Base-by-base conservation (phyloP, 306 rosid genomes). In the Delonix regia region DNA sequence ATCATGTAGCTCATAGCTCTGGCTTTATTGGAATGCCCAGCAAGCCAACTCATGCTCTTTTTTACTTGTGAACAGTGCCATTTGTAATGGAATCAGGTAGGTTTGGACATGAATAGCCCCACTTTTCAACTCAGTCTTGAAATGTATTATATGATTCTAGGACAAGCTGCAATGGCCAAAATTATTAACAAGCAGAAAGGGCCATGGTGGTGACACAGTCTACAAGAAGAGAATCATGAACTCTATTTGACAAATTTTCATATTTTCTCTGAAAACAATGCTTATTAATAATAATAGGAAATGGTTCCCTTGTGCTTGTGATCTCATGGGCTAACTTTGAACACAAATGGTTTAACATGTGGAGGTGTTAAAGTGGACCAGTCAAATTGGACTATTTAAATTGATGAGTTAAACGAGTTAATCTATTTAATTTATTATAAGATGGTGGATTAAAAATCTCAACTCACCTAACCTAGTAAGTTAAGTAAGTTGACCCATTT, bases 141-240 rank as follows among this genome's bases (percentile, higher is more conserved):
- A 74, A 12, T 5, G 4, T 4, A 13, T 53, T 19, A 36, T 12
- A 52, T 22, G 78, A 71, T 76, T 72, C 82, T n/a, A 52, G 86
- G 76, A 78, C 85, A 81, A 36, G 74, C 36, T 34, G 79, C 70
- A 14, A 81, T 83, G 84, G 86, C 69, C 60, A 77, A 74, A 88
- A 84, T 83, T 52, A 83, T 86, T 83, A 15, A 86, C 60, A 74
- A 79, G 85, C 59, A 61, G 64, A 74, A 72, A 75, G 55, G 74
- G 68, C 74, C 25, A 72, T 47, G 71, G 80, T 33, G 12, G 19
- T 70, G 74, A 74, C 85, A 83, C 88, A 25, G 72, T 64, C 74
- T 74, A 81, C 89, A 83, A 90, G 87, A 79, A 51, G 64, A 72
- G 79, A 57, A 82, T 83, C 83, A 78, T 33, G 45, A 22, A 61